Percentiles rank a stretch among this genome's conserved stretches.
Conservation (phyloP, 257 asterid genomes). For the Rauvolfia tetraphylla region DNA sequence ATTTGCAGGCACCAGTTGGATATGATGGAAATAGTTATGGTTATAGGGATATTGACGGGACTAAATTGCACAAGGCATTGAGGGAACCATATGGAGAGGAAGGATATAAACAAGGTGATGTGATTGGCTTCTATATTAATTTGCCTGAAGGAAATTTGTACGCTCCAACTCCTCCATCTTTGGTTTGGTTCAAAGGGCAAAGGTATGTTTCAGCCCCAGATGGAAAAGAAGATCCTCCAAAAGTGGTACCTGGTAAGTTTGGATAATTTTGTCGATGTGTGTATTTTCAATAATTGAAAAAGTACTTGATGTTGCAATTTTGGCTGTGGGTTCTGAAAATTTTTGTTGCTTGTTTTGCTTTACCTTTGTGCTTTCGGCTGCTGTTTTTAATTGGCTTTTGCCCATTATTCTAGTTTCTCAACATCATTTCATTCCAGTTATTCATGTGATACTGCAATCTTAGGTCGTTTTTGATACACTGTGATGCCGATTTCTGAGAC, state of each 20-base stretch:
- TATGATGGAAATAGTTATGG: slow-evolving; percentile 92
- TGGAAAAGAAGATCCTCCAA: slow-evolving; percentile 71
- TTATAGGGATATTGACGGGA: slow-evolving; percentile 88
- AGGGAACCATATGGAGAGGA: slow-evolving; percentile 81
- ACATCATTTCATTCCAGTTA: neutral
- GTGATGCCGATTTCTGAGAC: neutral
- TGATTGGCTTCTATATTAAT: slow-evolving; percentile 78
- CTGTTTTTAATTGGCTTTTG: neutral
- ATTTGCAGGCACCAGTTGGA: slow-evolving; percentile 96
- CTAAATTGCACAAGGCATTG: slow-evolving; percentile 88
- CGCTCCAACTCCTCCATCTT: slow-evolving; percentile 62
- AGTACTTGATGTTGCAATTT: neutral
- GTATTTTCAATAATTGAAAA: neutral
- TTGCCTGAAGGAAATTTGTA: slow-evolving; percentile 73
- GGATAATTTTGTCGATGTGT: neutral
- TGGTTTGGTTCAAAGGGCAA: slow-evolving; percentile 95
- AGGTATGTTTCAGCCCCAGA: slow-evolving; percentile 64
- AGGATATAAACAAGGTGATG: slow-evolving; percentile 90
- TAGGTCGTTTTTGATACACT: neutral
- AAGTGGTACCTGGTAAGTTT: slow-evolving; percentile 76
- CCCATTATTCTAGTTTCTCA: neutral
- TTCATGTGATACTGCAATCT: neutral
- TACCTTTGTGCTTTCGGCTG: neutral
- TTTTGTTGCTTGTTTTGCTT: neutral
- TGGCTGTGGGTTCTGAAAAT: neutral